phyloP scores from a whole-genome alignment of 345 rosid genomes.

The Moricandia arvensis region DNA sequence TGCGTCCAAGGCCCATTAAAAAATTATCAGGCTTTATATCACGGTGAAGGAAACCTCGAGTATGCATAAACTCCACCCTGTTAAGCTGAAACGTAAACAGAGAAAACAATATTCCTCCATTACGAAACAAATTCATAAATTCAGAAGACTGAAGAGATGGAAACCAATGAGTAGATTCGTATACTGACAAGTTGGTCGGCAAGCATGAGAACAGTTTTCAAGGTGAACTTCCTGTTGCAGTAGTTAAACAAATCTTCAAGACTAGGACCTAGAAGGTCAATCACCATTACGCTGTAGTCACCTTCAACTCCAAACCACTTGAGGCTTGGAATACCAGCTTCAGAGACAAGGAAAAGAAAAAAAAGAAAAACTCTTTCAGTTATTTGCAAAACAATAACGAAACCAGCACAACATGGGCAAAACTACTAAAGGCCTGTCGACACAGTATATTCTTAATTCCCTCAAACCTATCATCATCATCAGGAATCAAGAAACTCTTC shows the following conservation, averaged over 20 bases:
- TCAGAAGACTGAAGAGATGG: slow-evolving; percentile 1
- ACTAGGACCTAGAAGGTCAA: slow-evolving; percentile 89
- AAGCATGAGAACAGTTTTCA: slow-evolving; percentile 86
- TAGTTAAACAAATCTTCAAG: slow-evolving; percentile 85
- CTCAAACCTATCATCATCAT: neutral
- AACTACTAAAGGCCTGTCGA: neutral
- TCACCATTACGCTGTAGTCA: slow-evolving; percentile 77
- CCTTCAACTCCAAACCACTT: slow-evolving; percentile 88
- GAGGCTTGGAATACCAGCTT: slow-evolving; percentile 78
- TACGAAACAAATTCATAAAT: neutral
- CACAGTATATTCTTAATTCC: neutral
- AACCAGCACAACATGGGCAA: neutral
- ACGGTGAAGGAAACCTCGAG: slow-evolving; percentile 80
- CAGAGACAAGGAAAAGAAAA: slow-evolving; percentile 11
- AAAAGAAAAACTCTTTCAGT: neutral
- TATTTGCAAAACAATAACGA: neutral
- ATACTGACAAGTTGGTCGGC: slow-evolving; percentile 78
- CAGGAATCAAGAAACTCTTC: neutral
- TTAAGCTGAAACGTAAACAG: slow-evolving; percentile 51
- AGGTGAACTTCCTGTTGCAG: slow-evolving; percentile 68
- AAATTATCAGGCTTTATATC: slow-evolving; percentile 92
- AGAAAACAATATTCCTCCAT: slow-evolving; percentile 9
- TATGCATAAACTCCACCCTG: slow-evolving; percentile 81
- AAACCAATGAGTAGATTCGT: slow-evolving; percentile 7
- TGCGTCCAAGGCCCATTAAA: slow-evolving; percentile 84